Evolutionary conservation across 2,329 filamentous ascomycete species (phyloP), one percentile per base, ranked within the genome.

Genomic region (Clathrospora elynae): DNA sequence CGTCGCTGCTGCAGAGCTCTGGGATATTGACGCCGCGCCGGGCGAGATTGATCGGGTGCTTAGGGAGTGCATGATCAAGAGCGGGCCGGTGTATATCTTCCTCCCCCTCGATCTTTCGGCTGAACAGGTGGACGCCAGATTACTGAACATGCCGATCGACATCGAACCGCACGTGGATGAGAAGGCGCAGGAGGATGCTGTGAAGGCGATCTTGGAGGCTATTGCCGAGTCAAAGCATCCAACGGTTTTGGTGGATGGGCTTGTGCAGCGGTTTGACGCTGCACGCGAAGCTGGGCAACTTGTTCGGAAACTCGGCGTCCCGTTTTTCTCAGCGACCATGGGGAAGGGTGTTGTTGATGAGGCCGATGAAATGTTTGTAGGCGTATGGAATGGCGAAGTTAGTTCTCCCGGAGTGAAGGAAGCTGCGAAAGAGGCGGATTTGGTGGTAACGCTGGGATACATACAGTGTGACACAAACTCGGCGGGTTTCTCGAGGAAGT

Each of bases 271-370:
- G 6, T 72, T 74, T 46, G 57, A 66, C 33, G 72, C 67, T 5
- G 51, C 55, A 3, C 18, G 55, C 1, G 71, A 74, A 37, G 54
- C 70, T 0, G 46, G 58, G 22, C 41, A 61, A 6, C 52, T 75
- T 1, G 59, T 72, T 2, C 49, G 59, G 6, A 68, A 60, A 22
- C 57, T 74, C 2, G 34, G 53, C 1, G 61, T 73, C 2, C 73
- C 72, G 2, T 58, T 69, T 31, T 75, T 63, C 57, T 57, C 64
- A 0, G 61, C 72, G 0, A 68, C 69, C 29, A 74, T 74, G 67
- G 71, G 70, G 23, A 75, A 75, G 47, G 66, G 67, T 11, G 59
- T 74, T 24, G 58, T 75, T 13, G 72, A 75, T 45, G 72, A 75
- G 46, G 68, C 64, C 1, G 55, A 71, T 12, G 61, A 63, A n/a